phyloP scores from a whole-genome alignment of 768 basidiomycete genomes.

The Coprinopsis cinerea region DNA sequence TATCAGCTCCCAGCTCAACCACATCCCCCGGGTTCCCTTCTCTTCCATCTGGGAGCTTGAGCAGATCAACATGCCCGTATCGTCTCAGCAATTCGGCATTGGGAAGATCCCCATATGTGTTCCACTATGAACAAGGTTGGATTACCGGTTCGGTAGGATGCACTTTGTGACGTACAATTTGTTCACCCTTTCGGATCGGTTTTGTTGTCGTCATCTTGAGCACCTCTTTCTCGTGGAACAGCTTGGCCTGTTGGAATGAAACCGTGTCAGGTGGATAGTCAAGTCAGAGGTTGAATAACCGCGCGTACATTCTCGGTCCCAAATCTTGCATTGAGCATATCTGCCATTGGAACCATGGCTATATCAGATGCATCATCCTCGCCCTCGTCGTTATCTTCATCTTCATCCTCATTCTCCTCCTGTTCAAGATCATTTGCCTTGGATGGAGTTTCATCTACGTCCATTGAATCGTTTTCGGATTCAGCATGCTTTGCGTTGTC shows the following conservation, averaged over 20 bases:
- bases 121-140: slow-evolving; percentile 52
- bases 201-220: slow-evolving; percentile 81
- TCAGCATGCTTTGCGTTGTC: slow-evolving; percentile 15
- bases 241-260: slow-evolving; percentile 53
- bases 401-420: slow-evolving; percentile 35
- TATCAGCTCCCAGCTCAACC: slow-evolving; percentile 71
- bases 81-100: slow-evolving; percentile 91
- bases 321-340: slow-evolving; percentile 89
- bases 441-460: slow-evolving; percentile 27
- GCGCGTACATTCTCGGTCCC: slow-evolving; percentile 73
- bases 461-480: slow-evolving; percentile 35
- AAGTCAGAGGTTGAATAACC: neutral
- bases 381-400: slow-evolving; percentile 37
- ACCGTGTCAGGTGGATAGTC: neutral
- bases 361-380: slow-evolving; percentile 56
- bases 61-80: slow-evolving; percentile 86
- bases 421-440: slow-evolving; percentile 22
- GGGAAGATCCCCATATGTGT: slow-evolving; percentile 91
- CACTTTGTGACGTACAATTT: slow-evolving; percentile 62
- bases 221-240: slow-evolving; percentile 70
- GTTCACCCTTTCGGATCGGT: slow-evolving; percentile 67
- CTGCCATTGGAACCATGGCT: slow-evolving; percentile 94
- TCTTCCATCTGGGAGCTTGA: slow-evolving; percentile 45
- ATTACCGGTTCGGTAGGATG: slow-evolving; percentile 6
- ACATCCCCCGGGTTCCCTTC: slow-evolving; percentile 74